Evolutionary conservation across 805 yeast genomes (phyloP), one percentile per base, ranked within the genome.

Genomic region (Starmerella cellae): DNA sequence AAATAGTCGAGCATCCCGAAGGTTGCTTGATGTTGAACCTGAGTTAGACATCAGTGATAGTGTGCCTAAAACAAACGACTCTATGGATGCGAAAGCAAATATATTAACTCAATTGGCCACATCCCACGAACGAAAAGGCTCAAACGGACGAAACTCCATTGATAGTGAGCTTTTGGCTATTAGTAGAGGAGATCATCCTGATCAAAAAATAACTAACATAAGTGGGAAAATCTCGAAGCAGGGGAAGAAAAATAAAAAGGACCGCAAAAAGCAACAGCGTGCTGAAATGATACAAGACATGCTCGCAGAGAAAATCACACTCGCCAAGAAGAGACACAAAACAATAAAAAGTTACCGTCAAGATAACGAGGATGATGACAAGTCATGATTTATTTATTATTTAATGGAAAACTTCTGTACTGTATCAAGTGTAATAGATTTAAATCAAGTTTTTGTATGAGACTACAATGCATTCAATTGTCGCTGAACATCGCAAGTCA

Each of bases 301-400:
- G 42, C 50, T 61, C 6, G 48, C 43, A 8, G 54, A 51, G 35
- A 61, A 61, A 42, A 48, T 58, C 21, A 49, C 38, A 21, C 47
- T 48, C n/a, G 47, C 64, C 3, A 49, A 49, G 30, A 39, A 45
- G 14, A 42, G 60, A 16, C 58, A 52, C 38, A 48, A 52, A 38
- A 41, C 40, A n/a, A 46, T 58, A 9, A 41, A 48, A 16, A 39
- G 29, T 2, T 46, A 55, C 31, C 46, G 58, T 11, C 52, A 55
- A 35, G 43, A 39, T 14, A 45, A 48, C 5, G 48, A 44, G 24
- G 43, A 38, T 14, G 37, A 44, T 27, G 42, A 44, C 8, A 3
- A 17, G 8, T 31, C 14, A n/a, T n/a, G n/a, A n/a, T n/a, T n/a
- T n/a, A n/a, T n/a, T n/a, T n/a, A n/a, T n/a, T n/a, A n/a, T n/a